A percentile compares a stretch with the other conserved stretches of the same genome.
phyloP scores from a whole-genome alignment of 1,284 basidiomycete genomes.

The Peniophora sp. region DNA sequence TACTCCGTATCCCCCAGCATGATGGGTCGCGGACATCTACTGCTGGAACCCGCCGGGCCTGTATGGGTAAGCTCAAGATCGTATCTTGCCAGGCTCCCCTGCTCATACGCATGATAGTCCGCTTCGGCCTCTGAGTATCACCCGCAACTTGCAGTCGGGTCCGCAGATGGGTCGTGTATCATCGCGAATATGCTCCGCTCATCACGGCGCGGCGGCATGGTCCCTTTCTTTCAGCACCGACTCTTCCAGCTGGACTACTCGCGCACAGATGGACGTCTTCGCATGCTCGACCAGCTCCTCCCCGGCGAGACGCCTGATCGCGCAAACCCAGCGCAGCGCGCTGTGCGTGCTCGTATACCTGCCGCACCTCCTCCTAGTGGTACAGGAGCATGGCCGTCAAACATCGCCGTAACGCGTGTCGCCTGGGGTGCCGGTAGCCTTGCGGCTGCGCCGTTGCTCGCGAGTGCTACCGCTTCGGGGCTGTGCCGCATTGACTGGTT shows the following conservation, averaged over 20 bases:
- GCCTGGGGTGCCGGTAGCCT: slow-evolving; percentile 74
- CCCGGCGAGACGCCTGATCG: slow-evolving; percentile 64
- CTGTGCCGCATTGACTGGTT: slow-evolving; percentile 78
- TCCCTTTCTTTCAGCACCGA: slow-evolving; percentile 69
- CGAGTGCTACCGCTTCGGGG: slow-evolving; percentile 75
- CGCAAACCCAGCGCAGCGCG: slow-evolving; percentile 28
- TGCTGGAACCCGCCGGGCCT: slow-evolving; percentile 69
- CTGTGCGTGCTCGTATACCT: slow-evolving; percentile 20
- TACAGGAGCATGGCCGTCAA: slow-evolving; percentile 67
- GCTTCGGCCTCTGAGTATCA: slow-evolving; percentile 78
- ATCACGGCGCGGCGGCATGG: slow-evolving; percentile 57
- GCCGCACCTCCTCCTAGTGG: slow-evolving; percentile 22
- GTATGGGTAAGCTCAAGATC: slow-evolving; percentile 58
- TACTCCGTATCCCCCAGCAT: slow-evolving; percentile 64
- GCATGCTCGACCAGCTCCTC: slow-evolving; percentile 79
- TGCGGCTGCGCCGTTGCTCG: slow-evolving; percentile 57
- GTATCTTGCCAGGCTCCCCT: background rate
- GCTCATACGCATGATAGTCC: slow-evolving; percentile 35
- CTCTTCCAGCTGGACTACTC: slow-evolving; percentile 86
- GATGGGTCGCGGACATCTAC: slow-evolving; percentile 64
- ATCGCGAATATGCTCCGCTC: slow-evolving; percentile 67
- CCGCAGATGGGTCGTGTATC: slow-evolving; percentile 72
- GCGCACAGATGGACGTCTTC: slow-evolving; percentile 57
- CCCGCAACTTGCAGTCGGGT: slow-evolving; percentile 73
- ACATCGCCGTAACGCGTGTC: slow-evolving; percentile 70